phyloP scores from a whole-genome alignment of 768 basidiomycete species.

The Sarcomyxa edulis region DNA sequence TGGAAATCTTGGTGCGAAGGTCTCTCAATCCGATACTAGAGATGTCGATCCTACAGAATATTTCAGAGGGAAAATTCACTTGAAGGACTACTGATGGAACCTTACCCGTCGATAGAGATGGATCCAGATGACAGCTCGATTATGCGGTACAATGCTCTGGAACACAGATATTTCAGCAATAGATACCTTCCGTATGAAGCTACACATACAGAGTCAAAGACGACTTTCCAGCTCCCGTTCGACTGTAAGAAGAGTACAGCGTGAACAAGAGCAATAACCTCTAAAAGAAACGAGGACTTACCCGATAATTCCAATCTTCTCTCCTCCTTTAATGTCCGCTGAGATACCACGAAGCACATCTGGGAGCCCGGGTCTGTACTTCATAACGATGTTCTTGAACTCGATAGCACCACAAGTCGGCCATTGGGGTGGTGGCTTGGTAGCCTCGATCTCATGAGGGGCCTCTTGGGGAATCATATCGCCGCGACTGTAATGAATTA shows the following conservation, averaged over 20 bases:
- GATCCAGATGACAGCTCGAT: slow-evolving; percentile 63
- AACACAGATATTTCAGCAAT: too few relatives aligned
- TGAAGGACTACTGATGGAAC: not conserved
- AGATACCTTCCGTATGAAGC: too few relatives aligned
- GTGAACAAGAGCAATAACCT: too few relatives aligned
- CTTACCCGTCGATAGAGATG: slow-evolving; percentile 61
- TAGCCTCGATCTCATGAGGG: slow-evolving; percentile 51
- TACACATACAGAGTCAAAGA: slow-evolving; percentile 62
- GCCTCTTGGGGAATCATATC: slow-evolving; percentile 60
- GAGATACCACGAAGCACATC: slow-evolving; percentile 63
- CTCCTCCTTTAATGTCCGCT: slow-evolving; percentile 53
- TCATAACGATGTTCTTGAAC: slow-evolving; percentile 55
- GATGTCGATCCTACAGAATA: slow-evolving; percentile 48
- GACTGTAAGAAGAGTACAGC: slow-evolving; percentile 5
- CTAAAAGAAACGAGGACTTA: slow-evolving; percentile 9
- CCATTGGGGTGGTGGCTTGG: slow-evolving; percentile 57
- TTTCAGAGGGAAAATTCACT: slow-evolving; percentile 9
- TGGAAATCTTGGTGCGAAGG: slow-evolving; percentile 52
- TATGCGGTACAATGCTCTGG: slow-evolving; percentile 63
- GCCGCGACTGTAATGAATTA: slow-evolving; percentile 48
- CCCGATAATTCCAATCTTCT: slow-evolving; percentile 80
- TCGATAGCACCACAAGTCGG: slow-evolving; percentile 55
- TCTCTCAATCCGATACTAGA: slow-evolving; percentile 62
- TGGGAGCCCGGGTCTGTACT: slow-evolving; percentile 68
- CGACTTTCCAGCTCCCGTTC: slow-evolving; percentile 55